Base-by-base conservation (phyloP, 1,284 basidiomycete genomes). In the Heimioporus punctisporus region DNA sequence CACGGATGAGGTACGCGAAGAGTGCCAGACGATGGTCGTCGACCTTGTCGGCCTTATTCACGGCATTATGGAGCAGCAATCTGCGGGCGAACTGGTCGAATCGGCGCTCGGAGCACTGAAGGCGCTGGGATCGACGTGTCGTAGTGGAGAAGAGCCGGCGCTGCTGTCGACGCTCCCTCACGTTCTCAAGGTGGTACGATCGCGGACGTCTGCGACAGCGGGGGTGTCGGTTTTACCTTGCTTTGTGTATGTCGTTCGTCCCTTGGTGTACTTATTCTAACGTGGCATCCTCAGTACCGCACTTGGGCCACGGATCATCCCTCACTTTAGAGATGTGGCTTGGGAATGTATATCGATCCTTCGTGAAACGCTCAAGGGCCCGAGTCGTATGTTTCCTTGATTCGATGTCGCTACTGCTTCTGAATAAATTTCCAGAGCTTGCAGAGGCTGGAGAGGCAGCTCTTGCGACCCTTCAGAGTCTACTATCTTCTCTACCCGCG, bases 251-350 rank as follows among this genome's bases (percentile, higher is more conserved):
- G 43, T 47, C 25, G 1, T 42, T 19, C 37, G 15, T 4, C 40
- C 45, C 11, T 34, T 19, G 19, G 31, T 26, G 51, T 31, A 19
- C 19, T 21, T 25, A 37, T n/a, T 39, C 58, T 61, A 42, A 67
- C 12, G n/a, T n/a, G 39, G 28, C 43, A 19, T 27, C 39, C 39
- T 59, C 45, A 93, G 92, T 24, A 71, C 78, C 21, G 87, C 86
- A 52, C 81, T 96, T n/a, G 93, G 92, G 0, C 92, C 94, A 23
- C 86, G 95, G 0, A 78, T 93, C 48, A 93, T 97, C 49, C 92
- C 95, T 8, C 82, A 85, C 72, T 88, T 95, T 70, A 85, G 85
- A 52, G 78, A 83, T n/a, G 81, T 95, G 46, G 79, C 92, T 30
- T 73, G 82, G 9, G 77, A 84, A 50, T 84, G 83, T 56, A 75